Evolutionary conservation across 2,329 filamentous ascomycete species (phyloP), one percentile per base, ranked within the genome.

Genomic region (Plenodomus tracheiphilus): DNA sequence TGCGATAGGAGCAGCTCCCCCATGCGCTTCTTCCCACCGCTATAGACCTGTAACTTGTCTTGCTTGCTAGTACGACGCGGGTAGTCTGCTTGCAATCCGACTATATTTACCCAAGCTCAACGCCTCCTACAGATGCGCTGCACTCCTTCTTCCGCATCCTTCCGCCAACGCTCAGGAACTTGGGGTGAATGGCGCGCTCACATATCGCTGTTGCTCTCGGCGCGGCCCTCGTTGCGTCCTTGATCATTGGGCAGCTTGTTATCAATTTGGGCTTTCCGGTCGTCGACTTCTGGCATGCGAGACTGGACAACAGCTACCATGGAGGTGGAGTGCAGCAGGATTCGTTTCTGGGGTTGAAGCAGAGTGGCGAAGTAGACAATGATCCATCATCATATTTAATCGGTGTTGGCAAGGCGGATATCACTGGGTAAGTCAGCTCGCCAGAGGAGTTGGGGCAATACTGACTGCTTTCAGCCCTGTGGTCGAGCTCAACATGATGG

Each of bases 401-500:
- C 17, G 86, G 86, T 18, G 84, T 86, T 18, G 86, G 86, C 20
- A 89, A 87, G 69, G 86, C 83, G 10, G 86, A 89, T 68, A 86
- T 89, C 58, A 89, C 86, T 41, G 86, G 86, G 81, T 85, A 77
- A 20, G 59, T 34, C 15, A 15, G 6, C 21, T 19, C 17, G 11
- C 7, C 8, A 9, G 4, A 3, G 17, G 28, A 8, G 19, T 25
- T 2, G 17, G 36, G 32, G 19, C 16, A 28, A 16, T 25, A 43
- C 61, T 69, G 47, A 64, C 45, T 6, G 2, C 6, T 10, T 15
- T 4, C 47, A 84, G 89, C 2, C 91, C 91, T 0, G 90, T 95
- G 11, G 91, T 95, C 18, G 91, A 97, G 71, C 83, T 97, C 66
- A 91, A 91, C 63, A 82, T 97, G 68, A 94, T 93, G 80, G 92